phyloP scores from a whole-genome alignment of 2,329 filamentous ascomycete genomes.

The Pseudopithomyces chartarum region DNA sequence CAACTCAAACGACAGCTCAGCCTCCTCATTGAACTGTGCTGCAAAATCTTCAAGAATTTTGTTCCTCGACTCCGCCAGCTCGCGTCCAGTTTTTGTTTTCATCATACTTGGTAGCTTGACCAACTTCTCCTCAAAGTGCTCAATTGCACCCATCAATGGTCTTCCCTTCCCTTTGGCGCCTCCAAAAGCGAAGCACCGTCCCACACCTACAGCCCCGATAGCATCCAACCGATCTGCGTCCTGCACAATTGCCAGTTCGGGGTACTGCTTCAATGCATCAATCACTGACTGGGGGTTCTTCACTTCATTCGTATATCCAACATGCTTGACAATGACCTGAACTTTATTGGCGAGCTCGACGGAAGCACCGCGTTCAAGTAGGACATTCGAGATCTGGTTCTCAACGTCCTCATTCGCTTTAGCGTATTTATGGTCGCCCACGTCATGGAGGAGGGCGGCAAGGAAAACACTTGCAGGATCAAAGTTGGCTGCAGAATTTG shows the following conservation, averaged over 20 bases:
- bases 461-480: constrained; percentile 68
- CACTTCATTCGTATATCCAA: constrained; percentile 78
- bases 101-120: constrained; percentile 40
- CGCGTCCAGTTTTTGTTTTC: constrained; percentile 37
- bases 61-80: constrained; percentile 18
- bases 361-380: constrained; percentile 62
- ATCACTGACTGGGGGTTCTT: constrained; percentile 65
- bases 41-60: constrained; percentile 21
- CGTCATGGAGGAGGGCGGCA: constrained; percentile 72
- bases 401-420: constrained; percentile 60
- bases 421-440: constrained; percentile 82
- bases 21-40: constrained; percentile 18
- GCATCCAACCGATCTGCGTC: constrained; percentile 93
- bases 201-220: constrained; percentile 84
- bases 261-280: constrained; percentile 66
- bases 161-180: constrained; percentile 51
- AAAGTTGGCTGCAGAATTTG: constrained; percentile 42
- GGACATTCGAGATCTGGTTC: constrained; percentile 60
- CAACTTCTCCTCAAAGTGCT: constrained; percentile 45
- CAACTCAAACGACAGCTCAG: constrained; percentile 16
- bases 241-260: constrained; percentile 84
- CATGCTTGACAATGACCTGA: constrained; percentile 73
- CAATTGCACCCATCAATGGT: constrained; percentile 35
- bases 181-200: constrained; percentile 75
- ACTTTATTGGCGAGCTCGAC: constrained; percentile 66